Conservation (phyloP, 148 eudicot genomes). For the Simmondsia chinensis region DNA sequence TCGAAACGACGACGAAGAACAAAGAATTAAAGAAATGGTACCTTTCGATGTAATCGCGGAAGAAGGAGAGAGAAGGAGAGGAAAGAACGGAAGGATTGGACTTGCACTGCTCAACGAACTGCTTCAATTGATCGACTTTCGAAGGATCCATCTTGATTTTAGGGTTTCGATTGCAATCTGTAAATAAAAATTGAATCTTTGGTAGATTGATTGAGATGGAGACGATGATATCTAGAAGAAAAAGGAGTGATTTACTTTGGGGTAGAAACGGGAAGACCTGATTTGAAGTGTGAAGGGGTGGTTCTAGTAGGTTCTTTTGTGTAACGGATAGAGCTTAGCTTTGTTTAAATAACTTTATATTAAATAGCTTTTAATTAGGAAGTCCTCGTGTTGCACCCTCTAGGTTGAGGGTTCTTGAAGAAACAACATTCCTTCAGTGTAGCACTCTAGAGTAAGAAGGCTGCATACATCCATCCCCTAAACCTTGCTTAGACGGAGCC, state of each 20-base stretch:
- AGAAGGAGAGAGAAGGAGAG: constrained; percentile 81
- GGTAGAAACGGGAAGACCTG: neutral
- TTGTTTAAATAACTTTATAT: too few species aligned
- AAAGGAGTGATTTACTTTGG: neutral
- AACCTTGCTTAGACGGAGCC: too few species aligned
- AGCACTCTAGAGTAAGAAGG: too few species aligned
- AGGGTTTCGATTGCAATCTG: neutral
- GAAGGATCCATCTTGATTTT: constrained; percentile 45
- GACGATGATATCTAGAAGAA: too few species aligned
- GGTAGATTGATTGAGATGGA: neutral
- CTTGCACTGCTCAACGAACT: constrained; percentile 56
- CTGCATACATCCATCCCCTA: too few species aligned
- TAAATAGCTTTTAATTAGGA: too few species aligned
- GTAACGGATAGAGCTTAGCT: neutral
- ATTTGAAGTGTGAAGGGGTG: neutral
- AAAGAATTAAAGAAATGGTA: neutral
- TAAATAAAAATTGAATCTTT: neutral
- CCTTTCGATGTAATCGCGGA: constrained; percentile 73
- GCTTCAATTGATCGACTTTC: constrained; percentile 42
- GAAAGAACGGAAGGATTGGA: constrained; percentile 50
- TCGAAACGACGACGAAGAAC: neutral
- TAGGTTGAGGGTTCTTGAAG: too few species aligned
- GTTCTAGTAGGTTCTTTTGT: constrained; percentile 11
- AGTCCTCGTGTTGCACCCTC: too few species aligned
- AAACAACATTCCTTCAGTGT: too few species aligned